These are phyloP conservation scores for Cladophialophora chaetospira DNA, from an alignment of 2,329 filamentous ascomycete genomes.

Conservation along the genomic window DNA sequence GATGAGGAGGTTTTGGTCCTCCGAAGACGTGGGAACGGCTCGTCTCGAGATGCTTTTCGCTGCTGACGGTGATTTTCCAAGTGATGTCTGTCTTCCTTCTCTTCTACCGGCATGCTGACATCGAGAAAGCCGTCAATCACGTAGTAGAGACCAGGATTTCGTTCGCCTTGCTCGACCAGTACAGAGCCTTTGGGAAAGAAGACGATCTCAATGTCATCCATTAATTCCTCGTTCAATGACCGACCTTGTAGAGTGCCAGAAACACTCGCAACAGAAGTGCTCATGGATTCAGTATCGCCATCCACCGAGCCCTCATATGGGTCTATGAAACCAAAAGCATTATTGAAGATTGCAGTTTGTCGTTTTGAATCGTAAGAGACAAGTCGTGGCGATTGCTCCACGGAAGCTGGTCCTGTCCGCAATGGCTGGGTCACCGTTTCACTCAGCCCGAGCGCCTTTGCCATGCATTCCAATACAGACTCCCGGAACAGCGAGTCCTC, in stretches of 20 bases:
- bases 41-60: slow-evolving; percentile 31
- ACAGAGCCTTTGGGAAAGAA: slow-evolving; percentile 95
- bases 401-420: slow-evolving; percentile 67
- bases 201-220: slow-evolving; percentile 92
- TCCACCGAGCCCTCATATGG: slow-evolving; percentile 76
- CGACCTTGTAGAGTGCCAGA: slow-evolving; percentile 65
- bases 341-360: slow-evolving; percentile 77
- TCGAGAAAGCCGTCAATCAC: slow-evolving; percentile 97
- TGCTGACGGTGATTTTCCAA: neutral
- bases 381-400: slow-evolving; percentile 80
- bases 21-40: slow-evolving; percentile 49
- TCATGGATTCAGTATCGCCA: slow-evolving; percentile 82
- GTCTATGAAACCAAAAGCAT: slow-evolving; percentile 90
- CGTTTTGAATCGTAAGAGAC: slow-evolving; percentile 80
- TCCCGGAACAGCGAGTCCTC: slow-evolving; percentile 88
- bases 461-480: slow-evolving; percentile 91
- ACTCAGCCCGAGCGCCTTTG: slow-evolving; percentile 85
- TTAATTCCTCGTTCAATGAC: slow-evolving; percentile 73
- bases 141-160: slow-evolving; percentile 96
- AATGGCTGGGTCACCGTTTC: slow-evolving; percentile 48
- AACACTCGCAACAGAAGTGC: slow-evolving; percentile 65
- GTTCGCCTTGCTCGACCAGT: slow-evolving; percentile 91
- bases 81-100: slow-evolving; percentile 46
- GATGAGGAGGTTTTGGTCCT: slow-evolving; percentile 49
- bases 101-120: slow-evolving; percentile 77